Evolutionary conservation across 768 basidiomycete genomes (phyloP).

Genomic region (Hortiboletus flavorubellus): DNA sequence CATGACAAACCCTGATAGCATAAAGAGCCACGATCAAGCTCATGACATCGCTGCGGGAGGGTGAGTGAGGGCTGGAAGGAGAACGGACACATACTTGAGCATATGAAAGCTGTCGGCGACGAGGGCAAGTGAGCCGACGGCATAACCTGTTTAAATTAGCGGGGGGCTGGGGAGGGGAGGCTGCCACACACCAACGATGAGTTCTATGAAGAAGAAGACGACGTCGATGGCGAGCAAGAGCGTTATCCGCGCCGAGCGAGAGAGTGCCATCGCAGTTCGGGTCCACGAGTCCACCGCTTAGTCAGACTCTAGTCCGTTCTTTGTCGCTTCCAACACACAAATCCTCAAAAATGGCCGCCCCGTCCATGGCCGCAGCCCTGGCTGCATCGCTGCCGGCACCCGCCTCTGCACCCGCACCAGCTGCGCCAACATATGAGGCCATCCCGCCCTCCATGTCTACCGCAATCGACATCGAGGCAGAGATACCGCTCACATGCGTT

Average conservation of each 20-base stretch:
- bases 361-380: constrained; percentile 90
- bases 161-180: constrained; percentile 5
- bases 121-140: constrained; percentile 92
- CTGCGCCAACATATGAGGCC: constrained; percentile 72
- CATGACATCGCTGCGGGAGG: constrained; percentile 79
- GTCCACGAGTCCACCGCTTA: constrained; percentile 8
- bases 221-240: constrained; percentile 82
- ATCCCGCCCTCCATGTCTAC: constrained; percentile 93
- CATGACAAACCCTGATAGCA: constrained; percentile 68
- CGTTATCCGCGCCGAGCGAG: constrained; percentile 71
- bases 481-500: constrained; percentile 74
- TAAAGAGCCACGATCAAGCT: constrained; percentile 94
- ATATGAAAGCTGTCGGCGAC: constrained; percentile 98
- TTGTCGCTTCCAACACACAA: neutral
- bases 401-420: constrained; percentile 55
- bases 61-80: constrained; percentile 9
- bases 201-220: constrained; percentile 82
- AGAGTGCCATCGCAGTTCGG: constrained; percentile 34
- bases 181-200: constrained; percentile 60
- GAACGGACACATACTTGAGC: constrained; percentile 72
- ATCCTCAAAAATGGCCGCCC: constrained; percentile 49
- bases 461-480: constrained; percentile 89
- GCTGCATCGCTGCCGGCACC: constrained; percentile 76
- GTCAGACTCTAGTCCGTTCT: constrained; percentile 12
- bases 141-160: constrained; percentile 61